Evolutionary conservation across 345 rosid species (phyloP).

Genomic region (Citrus glauca): DNA sequence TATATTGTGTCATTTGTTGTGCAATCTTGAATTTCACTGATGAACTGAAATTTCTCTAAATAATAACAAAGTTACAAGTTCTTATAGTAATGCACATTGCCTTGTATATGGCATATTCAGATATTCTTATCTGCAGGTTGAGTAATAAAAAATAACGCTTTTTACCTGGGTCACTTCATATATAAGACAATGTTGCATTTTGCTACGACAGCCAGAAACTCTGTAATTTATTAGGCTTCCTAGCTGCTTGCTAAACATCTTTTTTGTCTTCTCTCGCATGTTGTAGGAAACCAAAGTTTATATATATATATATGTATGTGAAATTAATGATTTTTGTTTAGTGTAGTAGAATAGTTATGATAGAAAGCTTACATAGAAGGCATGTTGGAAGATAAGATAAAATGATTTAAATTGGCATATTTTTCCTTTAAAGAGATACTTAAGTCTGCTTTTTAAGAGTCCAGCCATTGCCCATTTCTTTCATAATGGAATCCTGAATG

Average conservation of each 20-base stretch:
- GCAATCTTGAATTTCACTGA: background rate
- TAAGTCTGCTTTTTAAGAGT: background rate
- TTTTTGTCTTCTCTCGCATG: background rate
- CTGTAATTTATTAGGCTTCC: background rate
- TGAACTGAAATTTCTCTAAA: too few relatives aligned
- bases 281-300: background rate
- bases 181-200: background rate
- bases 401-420: background rate
- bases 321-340: background rate
- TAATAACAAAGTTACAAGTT: background rate
- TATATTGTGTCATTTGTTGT: background rate
- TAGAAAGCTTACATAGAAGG: background rate
- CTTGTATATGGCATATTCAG: background rate
- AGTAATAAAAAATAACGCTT: background rate
- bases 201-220: background rate
- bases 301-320: accelerated
- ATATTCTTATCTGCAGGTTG: background rate
- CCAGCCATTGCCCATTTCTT: background rate
- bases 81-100: background rate
- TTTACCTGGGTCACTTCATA: background rate
- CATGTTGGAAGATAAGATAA: background rate
- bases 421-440: background rate
- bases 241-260: background rate
- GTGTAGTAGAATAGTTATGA: background rate
- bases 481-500: background rate